A percentile compares a stretch with the other conserved stretches of the same genome.
Evolutionary conservation across 345 rosid genomes (phyloP).

Genomic region (Nephelium lappaceum): DNA sequence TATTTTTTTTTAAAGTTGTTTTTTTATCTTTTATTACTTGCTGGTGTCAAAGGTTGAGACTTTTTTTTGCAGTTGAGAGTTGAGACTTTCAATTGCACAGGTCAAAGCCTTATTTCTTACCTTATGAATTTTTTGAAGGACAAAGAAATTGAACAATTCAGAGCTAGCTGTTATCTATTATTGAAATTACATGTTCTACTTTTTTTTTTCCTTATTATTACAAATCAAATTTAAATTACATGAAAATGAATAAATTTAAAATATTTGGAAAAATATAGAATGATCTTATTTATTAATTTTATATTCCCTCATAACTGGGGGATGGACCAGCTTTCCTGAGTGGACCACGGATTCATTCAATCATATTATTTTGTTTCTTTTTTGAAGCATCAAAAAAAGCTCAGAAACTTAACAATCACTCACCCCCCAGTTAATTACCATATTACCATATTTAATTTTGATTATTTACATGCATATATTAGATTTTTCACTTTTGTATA

Average conservation of each 20-base stretch:
- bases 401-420: background rate
- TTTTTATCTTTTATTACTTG: too few species aligned
- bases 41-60: background rate
- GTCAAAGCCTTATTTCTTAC: constrained; percentile 21
- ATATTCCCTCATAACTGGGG: too few species aligned
- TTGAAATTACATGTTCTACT: too few species aligned
- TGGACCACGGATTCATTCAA: background rate
- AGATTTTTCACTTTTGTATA: too few species aligned
- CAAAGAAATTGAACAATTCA: constrained; percentile 31
- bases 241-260: too few species aligned
- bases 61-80: background rate
- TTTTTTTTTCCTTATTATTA: too few species aligned
- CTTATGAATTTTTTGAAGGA: constrained; percentile 18
- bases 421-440: background rate
- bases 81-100: background rate
- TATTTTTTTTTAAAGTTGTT: too few species aligned
- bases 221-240: too few species aligned
- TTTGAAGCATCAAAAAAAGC: too few species aligned
- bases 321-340: background rate
- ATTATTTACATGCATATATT: background rate
- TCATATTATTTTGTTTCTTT: background rate
- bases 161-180: constrained; percentile 12
- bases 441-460: too few species aligned
- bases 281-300: too few species aligned
- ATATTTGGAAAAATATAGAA: too few species aligned